A percentile compares a stretch with the other conserved stretches of the same genome.
phyloP scores from a whole-genome alignment of 2,329 filamentous ascomycete species.

The Diaporthe sp. region DNA sequence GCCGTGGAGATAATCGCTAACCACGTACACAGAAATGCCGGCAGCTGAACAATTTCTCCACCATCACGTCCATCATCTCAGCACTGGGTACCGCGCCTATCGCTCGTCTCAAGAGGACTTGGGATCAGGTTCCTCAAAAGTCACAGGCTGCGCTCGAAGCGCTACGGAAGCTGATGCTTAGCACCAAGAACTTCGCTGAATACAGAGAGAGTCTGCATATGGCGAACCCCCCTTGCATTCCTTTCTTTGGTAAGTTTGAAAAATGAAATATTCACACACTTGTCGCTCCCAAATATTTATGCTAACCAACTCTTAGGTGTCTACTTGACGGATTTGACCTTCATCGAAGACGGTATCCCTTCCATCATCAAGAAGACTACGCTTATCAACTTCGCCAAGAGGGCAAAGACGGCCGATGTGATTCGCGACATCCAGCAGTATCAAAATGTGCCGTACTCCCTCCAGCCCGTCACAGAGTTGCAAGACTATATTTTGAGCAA shows the following conservation, averaged over 20 bases:
- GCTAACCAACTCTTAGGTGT: slow-evolving; percentile 73
- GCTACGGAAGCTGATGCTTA: slow-evolving; percentile 96
- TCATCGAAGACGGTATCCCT: slow-evolving; percentile 98
- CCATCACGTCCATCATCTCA: slow-evolving; percentile 96
- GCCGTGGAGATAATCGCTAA: slow-evolving; percentile 37
- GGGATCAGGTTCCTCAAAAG: slow-evolving; percentile 91
- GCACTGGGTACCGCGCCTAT: slow-evolving; percentile 95
- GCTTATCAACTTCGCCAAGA: slow-evolving; percentile 98
- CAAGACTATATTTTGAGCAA: slow-evolving; percentile 98
- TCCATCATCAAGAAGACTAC: slow-evolving; percentile 97
- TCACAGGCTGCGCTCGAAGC: slow-evolving; percentile 85
- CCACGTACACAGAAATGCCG: slow-evolving; percentile 83
- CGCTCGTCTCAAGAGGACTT: slow-evolving; percentile 91
- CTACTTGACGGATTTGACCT: slow-evolving; percentile 96
- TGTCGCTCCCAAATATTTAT: slow-evolving; percentile 33
- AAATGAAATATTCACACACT: background rate
- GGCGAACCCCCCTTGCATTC: slow-evolving; percentile 96
- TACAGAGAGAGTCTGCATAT: slow-evolving; percentile 94
- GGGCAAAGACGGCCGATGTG: slow-evolving; percentile 96
- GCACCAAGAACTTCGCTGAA: slow-evolving; percentile 97
- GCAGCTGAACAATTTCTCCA: slow-evolving; percentile 94
- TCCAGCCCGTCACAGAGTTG: slow-evolving; percentile 90
- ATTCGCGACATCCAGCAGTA: slow-evolving; percentile 99
- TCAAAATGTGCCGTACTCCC: slow-evolving; percentile 95
- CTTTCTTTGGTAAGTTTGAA: slow-evolving; percentile 85